Conservation (phyloP, 2,329 filamentous ascomycete species). For the Atkinsonella texensis region DNA sequence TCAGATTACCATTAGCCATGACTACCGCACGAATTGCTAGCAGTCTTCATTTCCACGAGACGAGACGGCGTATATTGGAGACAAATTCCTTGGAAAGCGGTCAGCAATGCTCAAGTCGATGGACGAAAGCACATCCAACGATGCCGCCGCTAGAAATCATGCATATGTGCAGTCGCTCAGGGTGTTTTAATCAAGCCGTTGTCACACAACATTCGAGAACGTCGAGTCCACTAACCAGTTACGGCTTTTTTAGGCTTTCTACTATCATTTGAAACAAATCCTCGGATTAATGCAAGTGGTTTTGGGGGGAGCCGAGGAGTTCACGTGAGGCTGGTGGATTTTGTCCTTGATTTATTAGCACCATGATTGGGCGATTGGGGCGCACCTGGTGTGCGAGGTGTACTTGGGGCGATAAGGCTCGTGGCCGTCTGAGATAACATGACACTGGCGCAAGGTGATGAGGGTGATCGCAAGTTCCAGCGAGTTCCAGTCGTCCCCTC, state of each 20-base stretch:
- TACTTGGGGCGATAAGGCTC: slow-evolving; percentile 7
- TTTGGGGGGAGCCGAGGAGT: too few species aligned
- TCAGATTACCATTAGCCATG: slow-evolving; percentile 29
- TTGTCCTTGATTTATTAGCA: slow-evolving; percentile 36
- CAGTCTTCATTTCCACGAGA: slow-evolving; percentile 33
- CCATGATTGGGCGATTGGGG: slow-evolving; percentile 41
- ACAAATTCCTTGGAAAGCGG: slow-evolving; percentile 1
- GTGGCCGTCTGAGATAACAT: not conserved
- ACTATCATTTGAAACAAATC: slow-evolving; percentile 48
- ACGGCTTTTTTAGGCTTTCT: slow-evolving; percentile 44
- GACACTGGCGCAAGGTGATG: too few species aligned
- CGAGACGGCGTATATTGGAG: slow-evolving; percentile 31
- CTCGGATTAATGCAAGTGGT: slow-evolving; percentile 38
- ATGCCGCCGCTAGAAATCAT: slow-evolving; percentile 13
- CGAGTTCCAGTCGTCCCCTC: not conserved
- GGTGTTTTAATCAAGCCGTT: slow-evolving; percentile 18
- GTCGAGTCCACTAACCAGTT: slow-evolving; percentile 7
- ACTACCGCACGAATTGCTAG: slow-evolving; percentile 37
- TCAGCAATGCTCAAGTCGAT: not conserved
- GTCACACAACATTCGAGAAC: too few species aligned
- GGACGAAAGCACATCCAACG: slow-evolving; percentile 5
- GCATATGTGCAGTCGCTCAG: slow-evolving; percentile 23
- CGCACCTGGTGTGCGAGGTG: slow-evolving; percentile 22
- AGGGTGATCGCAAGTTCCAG: slow-evolving; percentile 5
- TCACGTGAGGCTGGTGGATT: too few species aligned